phyloP scores from a whole-genome alignment of 352 stramenopile species.

The Phytopythium cucurbitacearum region DNA sequence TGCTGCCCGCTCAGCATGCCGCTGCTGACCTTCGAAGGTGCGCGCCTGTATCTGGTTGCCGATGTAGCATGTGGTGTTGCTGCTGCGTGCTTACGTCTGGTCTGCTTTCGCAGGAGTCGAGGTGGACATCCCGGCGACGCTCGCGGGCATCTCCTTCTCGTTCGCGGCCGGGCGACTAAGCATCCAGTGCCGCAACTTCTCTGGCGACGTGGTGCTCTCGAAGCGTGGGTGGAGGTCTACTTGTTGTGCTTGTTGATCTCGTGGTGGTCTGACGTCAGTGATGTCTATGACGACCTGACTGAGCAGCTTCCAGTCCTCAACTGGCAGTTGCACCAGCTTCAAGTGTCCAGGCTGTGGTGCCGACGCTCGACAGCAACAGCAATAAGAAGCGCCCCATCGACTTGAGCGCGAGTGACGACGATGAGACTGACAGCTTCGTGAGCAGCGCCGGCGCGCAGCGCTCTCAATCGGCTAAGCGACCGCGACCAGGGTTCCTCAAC shows the following conservation, averaged over 20 bases:
- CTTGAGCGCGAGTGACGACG: conserved; percentile 30
- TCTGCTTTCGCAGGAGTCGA: conserved; percentile 35
- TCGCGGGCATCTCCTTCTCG: conserved; percentile 62
- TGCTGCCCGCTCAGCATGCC: conserved; percentile 29
- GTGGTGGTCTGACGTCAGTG: too few species aligned
- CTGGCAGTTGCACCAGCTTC: too few species aligned
- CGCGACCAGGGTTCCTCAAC: conserved; percentile 56
- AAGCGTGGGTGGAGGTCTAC: conserved; percentile 23
- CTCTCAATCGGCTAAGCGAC: conserved; percentile 26
- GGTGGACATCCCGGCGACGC: conserved; percentile 57
- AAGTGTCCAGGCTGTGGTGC: not conserved
- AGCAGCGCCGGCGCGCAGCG: conserved; percentile 11
- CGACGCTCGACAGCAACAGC: conserved; percentile 2
- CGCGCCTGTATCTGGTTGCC: not conserved
- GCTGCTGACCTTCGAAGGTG: conserved; percentile 70
- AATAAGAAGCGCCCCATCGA: conserved; percentile 55
- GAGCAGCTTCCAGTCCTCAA: too few species aligned
- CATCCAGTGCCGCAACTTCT: conserved; percentile 75
- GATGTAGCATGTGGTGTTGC: not conserved
- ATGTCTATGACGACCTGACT: too few species aligned
- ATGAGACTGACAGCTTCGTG: conserved; percentile 26
- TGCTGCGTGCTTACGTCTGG: not conserved
- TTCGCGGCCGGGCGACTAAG: conserved; percentile 53
- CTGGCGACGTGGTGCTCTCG: conserved; percentile 57
- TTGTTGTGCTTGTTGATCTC: not conserved